Conservation (phyloP, 768 basidiomycete genomes). For the Lyophyllum decastes region DNA sequence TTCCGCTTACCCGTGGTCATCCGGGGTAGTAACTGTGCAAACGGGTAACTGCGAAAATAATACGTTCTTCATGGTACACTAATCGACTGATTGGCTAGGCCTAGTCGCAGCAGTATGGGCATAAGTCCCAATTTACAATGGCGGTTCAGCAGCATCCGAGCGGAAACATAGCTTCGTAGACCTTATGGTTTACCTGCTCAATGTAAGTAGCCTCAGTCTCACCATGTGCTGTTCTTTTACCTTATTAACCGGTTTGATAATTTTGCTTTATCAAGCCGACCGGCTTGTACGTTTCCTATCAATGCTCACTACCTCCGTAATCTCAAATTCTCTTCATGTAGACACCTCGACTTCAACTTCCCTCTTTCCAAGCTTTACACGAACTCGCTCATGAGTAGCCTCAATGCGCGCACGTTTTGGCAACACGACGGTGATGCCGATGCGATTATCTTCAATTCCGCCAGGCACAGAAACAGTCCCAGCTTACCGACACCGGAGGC, state of each 20-base stretch:
- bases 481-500: background rate
- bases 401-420: slow-evolving; percentile 36
- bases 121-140: slow-evolving; percentile 3
- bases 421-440: slow-evolving; percentile 13
- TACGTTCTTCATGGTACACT: background rate
- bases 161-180: slow-evolving; percentile 20
- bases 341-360: slow-evolving; percentile 40
- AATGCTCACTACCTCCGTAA: background rate
- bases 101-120: slow-evolving; percentile 31
- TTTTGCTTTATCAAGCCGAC: background rate
- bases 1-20: background rate
- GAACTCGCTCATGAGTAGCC: slow-evolving; percentile 40
- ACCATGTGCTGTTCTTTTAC: background rate
- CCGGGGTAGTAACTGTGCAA: slow-evolving; percentile 30
- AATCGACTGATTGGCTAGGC: background rate
- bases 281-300: slow-evolving; percentile 12
- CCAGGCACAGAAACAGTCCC: background rate
- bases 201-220: background rate
- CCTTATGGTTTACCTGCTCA: background rate
- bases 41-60: slow-evolving; percentile 20
- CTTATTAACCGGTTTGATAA: background rate
- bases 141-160: background rate
- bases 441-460: background rate
- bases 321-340: slow-evolving; percentile 11
- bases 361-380: slow-evolving; percentile 42